phyloP scores from a whole-genome alignment of 2,329 filamentous ascomycete genomes.

The Fusarium sp. region DNA sequence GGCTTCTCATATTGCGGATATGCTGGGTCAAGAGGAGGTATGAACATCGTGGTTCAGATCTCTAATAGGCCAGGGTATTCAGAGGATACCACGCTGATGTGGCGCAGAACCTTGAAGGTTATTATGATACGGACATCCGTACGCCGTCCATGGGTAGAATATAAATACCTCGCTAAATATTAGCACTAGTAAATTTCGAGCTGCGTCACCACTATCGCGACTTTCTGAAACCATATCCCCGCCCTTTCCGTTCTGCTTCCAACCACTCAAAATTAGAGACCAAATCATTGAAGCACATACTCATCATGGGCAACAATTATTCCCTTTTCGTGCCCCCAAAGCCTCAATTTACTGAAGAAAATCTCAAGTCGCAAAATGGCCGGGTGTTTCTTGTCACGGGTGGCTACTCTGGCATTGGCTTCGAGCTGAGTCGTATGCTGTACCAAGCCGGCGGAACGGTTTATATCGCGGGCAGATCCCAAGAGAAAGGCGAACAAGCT shows the following conservation, averaged over 20 bases:
- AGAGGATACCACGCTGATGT: neutral
- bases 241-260: neutral
- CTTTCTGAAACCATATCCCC: neutral
- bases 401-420: slow-evolving; percentile 33
- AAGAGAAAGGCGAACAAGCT: slow-evolving; percentile 6
- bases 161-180: neutral
- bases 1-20: slow-evolving; percentile 4
- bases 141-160: neutral
- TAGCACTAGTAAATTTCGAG: neutral
- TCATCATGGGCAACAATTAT: slow-evolving; percentile 13
- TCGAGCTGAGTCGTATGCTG: slow-evolving; percentile 24
- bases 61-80: neutral
- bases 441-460: slow-evolving; percentile 18
- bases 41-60: neutral
- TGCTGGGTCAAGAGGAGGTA: neutral
- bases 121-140: neutral
- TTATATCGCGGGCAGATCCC: slow-evolving; percentile 32
- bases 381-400: slow-evolving; percentile 32
- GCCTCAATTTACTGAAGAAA: slow-evolving; percentile 7
- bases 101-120: neutral
- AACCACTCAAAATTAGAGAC: neutral
- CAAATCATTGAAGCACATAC: neutral
- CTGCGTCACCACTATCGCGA: neutral
- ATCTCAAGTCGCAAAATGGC: neutral
- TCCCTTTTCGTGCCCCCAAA: slow-evolving; percentile 17